Base-by-base conservation (phyloP, 257 asterid species). In the Solanum chiquidenum region DNA sequence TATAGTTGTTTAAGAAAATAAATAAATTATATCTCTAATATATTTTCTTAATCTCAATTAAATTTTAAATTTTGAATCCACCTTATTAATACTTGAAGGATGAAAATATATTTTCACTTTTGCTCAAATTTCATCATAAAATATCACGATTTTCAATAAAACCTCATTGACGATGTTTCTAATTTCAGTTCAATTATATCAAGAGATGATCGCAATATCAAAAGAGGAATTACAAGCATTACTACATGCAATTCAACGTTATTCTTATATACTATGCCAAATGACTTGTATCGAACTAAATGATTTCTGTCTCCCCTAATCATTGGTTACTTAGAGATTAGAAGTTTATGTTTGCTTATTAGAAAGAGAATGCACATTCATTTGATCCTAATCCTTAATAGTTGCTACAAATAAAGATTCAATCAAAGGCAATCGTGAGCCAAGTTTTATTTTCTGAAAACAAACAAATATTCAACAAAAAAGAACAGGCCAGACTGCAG, bases 221-320 rank as follows among this genome's bases (percentile, higher is more conserved):
- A 18, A 55, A 18, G 9, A n/a, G 16, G 16, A 23, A n/a, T 62
- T 16, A 62, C 71, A 62, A 58, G 4, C 2, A 20, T 7, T 20
- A 20, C 12, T 20, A 58, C 1, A 21, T 21, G 3, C 66, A 16
- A 20, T 20, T 20, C 1, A 18, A 7, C 5, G 20, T 20, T 7
- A 55, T 55, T 55, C 0, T 7, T 58, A 58, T 58, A 58, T 5
- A 58, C 12, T 1, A 0, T 7, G 2, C 3, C 25, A 58, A 20
- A 21, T 4, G 8, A 55, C 1, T 10, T 5, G 5, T 55, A 2
- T 55, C 0, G 2, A 55, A 55, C 11, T 20, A 55, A 55, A 55
- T 0, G 20, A 55, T 55, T 55, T 55, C 2, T 18, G 0, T 1
- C 25, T 55, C 0, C 5, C 1, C 0, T 55, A 7, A 18, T 20